Base-by-base conservation (phyloP, 176 grass and related monocot genomes). In the Lolium perenne region DNA sequence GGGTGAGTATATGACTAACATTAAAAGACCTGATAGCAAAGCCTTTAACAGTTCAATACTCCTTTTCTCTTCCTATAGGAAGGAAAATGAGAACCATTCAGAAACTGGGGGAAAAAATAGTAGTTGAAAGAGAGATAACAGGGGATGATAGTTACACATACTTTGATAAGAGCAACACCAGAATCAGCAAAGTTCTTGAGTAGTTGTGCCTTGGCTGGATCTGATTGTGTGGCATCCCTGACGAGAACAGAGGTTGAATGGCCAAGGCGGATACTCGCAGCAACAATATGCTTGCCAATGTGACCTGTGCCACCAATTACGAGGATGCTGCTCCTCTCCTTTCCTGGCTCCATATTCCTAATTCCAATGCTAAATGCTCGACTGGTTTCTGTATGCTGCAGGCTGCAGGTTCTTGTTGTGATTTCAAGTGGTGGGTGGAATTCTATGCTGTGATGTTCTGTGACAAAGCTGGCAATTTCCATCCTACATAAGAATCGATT, bases 301-400 rank as follows among this genome's bases (percentile, higher is more conserved):
- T 85, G 86, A 32, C 89, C 89, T 1, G 92, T 91, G 29, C 65
- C 89, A 48, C 86, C 92, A 57, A 94, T 80, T 26, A 94, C 23
- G n/a, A 89, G 83, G 25, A 85, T 64, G 53, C 66, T 89, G 83
- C 62, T 82, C 86, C 84, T 91, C 60, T 80, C 72, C 49, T 45
- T 45, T 26, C 26, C 55, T 65, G 20, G 26, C 5, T 49, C 77
- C 65, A 68, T 68, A 38, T 68, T 17, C 65, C 65, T 14, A 17
- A 68, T 38, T 18, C 14, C 0, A 68, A 68, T 18, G 8, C 38
- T 6, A 12, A 68, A 68, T 68, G 65, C 65, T 40, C 32, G 15
- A 68, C 65, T 67, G 16, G 14, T 68, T 68, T 68, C 14, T 68
- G 32, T 68, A 68, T 68, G 65, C 65, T 35, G 62, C 12, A 68